Base-by-base conservation (phyloP, 768 basidiomycete species). In the Trametes coccinea region DNA sequence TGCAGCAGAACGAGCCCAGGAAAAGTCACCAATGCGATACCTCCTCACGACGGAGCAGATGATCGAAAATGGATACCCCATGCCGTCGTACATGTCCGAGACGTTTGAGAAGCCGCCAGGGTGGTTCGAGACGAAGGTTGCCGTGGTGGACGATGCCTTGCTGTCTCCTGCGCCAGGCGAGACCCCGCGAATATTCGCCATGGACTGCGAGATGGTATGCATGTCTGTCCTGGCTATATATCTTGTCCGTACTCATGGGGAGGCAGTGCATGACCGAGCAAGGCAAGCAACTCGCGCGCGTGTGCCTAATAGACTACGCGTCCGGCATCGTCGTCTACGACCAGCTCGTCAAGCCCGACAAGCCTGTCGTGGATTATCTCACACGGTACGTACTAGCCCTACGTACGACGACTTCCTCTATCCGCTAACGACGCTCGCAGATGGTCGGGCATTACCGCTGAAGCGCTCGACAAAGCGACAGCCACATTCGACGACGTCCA, bases 191-290 rank as follows among this genome's bases (percentile, higher is more conserved):
- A 82, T 96, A 29, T 87, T 91, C 57, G 92, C 93, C 0, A 83
- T 99, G 49, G 96, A 99, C 79, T 98, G 96, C 73, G 96, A 98
- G 73, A 98, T 98, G 96, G 95, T 93, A 61, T 55, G 84, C 22
- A 22, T n/a, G 4, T 69, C 9, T 16, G n/a, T 17, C 4, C 34
- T 4, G 17, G 17, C 50, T 48, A 5, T 17, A 17, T 22, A 7
- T 13, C 14, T 56, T 57, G 2, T 50, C 14, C 17, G 22, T 37
- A 48, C 47, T 43, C 56, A 31, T 44, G 0, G 46, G 22, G 37
- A 34, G 39, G 1, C 65, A 97, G 95, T 96, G 95, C 71, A 66
- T 89, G 73, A 95, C 95, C 1, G 89, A 89, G 69, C 90, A 91
- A 56, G 95, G 95, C 8, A 94, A 92, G 66, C 93, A 93, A 71